Conservation (phyloP, 2,329 filamentous ascomycete genomes). For the Didymella lethalis region DNA sequence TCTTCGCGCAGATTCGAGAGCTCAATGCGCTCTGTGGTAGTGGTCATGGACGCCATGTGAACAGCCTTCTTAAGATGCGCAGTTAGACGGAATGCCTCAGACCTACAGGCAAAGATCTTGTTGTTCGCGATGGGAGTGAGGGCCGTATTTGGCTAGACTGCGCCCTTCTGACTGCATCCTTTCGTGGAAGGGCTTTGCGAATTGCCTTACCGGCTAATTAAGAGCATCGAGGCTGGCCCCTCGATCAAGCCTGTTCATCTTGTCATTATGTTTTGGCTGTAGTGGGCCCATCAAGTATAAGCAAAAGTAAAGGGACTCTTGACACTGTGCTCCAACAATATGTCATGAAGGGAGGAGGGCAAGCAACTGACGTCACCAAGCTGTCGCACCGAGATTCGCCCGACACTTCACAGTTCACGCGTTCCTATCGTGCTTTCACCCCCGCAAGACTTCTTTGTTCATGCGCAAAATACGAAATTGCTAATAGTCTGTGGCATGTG, state of each 20-base stretch:
- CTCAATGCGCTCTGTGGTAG: conserved; percentile 25
- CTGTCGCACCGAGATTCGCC: not conserved
- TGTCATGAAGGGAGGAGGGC: not conserved
- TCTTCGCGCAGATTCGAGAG: conserved; percentile 15
- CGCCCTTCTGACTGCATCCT: conserved; percentile 13
- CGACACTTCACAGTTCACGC: not conserved
- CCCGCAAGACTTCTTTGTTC: not conserved
- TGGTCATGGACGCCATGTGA: conserved; percentile 18
- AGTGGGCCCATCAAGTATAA: not conserved
- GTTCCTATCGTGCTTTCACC: not conserved
- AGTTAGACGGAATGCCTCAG: not conserved
- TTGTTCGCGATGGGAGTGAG: not conserved
- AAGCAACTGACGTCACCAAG: conserved; percentile 6
- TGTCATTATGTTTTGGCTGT: not conserved
- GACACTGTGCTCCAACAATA: not conserved
- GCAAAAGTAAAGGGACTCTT: not conserved
- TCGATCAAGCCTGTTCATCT: not conserved
- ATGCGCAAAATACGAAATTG: not conserved
- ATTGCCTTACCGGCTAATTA: not conserved
- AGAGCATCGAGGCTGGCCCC: not conserved
- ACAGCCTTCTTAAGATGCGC: not conserved
- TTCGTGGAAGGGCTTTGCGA: conserved; percentile 1
- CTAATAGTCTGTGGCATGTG: not conserved
- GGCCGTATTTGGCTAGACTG: conserved; percentile 9
- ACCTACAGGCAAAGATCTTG: not conserved